Evolutionary conservation across 2,329 filamentous ascomycete genomes (phyloP), one percentile per base, ranked within the genome.

Genomic region (Alternaria panax): DNA sequence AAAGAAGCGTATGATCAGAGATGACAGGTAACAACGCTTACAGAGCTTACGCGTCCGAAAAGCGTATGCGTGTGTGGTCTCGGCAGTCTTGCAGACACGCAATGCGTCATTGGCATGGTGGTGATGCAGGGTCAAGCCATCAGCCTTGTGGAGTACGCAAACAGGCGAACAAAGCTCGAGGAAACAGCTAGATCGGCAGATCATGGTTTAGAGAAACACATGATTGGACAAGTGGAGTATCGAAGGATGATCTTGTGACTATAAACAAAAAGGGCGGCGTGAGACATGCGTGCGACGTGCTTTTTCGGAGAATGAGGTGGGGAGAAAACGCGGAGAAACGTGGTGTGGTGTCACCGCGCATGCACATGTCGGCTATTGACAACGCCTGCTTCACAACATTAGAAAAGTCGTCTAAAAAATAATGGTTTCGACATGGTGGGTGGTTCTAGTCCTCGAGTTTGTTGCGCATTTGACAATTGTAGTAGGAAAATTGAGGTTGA

Each of bases 261-360:
- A 22, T 38, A 56, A 56, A 51, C n/a, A 42, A 46, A 54, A 38
- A 32, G 41, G n/a, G 56, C 28, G 42, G 41, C 43, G 20, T 48
- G 56, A 41, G 42, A 40, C 36, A 48, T 41, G 36, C 14, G 40
- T 22, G 51, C 28, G 28, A 41, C 50, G 38, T 52, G 38, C 40
- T 52, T 45, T 46, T 65, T 65, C 65, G 65, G 65, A 62, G 54
- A 67, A 67, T 64, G 47, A 38, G 36, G 65, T 64, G 65, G 65
- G 65, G 65, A 62, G 64, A 57, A 67, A 61, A 57, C 60, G 48
- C 65, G 65, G 59, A 65, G 55, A 25, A 56, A 52, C 32, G 22
- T 34, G 43, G 28, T 46, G 45, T 38, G 32, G 34, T 51, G 40
- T 30, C 18, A 57, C 54, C 46, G 30, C 38, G 54, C 46, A 18